Evolutionary conservation across 73 alveolate species (phyloP).

Genomic region (Blepharisma stoltei): DNA sequence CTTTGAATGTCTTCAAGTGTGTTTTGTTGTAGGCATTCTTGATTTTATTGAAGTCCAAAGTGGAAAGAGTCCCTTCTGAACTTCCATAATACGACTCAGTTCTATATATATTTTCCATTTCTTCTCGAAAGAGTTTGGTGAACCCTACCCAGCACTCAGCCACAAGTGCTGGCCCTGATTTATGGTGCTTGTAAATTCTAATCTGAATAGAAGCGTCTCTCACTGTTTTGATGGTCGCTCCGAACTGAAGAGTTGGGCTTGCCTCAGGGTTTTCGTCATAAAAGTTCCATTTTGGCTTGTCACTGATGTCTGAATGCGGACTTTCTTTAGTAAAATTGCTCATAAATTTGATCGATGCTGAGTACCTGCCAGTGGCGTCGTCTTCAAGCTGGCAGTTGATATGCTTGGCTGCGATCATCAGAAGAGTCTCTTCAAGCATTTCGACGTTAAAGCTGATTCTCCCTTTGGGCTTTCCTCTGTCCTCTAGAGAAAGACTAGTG

Average conservation of each 20-base stretch:
- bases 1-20: conserved; percentile 36
- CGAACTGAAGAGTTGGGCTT: neutral
- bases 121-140: conserved; percentile 37
- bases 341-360: too few relatives aligned
- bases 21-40: neutral
- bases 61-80: conserved; percentile 16
- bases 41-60: conserved; percentile 26
- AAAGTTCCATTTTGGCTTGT: too few relatives aligned
- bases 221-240: conserved; percentile 10
- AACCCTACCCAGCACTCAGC: conserved; percentile 52
- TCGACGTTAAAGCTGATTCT: too few relatives aligned
- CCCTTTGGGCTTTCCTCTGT: too few relatives aligned
- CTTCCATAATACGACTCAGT: conserved; percentile 32
- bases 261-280: too few relatives aligned
- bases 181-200: conserved; percentile 19
- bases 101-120: conserved; percentile 41
- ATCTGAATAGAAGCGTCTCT: conserved; percentile 26
- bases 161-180: conserved; percentile 14
- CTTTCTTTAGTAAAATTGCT: too few relatives aligned
- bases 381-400: too few relatives aligned
- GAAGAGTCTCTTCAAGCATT: too few relatives aligned
- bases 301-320: too few relatives aligned
- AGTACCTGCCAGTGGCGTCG: too few relatives aligned
- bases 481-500: too few relatives aligned
- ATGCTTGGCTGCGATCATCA: too few relatives aligned